A percentile compares a stretch with the other conserved stretches of the same genome.
phyloP scores from a whole-genome alignment of 352 stramenopile genomes.

The Globisporangium perplexum region DNA sequence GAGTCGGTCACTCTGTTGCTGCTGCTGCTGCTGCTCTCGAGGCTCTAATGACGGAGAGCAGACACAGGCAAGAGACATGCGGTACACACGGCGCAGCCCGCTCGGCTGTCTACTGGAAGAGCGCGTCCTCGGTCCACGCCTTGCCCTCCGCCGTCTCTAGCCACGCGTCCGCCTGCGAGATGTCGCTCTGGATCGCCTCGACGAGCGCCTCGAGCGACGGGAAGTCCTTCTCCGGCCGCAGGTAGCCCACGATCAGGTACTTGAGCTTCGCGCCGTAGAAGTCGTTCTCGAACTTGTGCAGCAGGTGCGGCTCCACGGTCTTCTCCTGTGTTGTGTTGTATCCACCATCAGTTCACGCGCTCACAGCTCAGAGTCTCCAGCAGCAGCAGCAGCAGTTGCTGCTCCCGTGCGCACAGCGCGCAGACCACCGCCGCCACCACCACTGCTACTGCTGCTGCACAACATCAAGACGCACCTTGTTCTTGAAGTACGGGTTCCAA shows the following conservation, averaged over 20 bases:
- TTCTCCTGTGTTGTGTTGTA: slow-evolving; percentile 78
- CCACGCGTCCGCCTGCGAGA: slow-evolving; percentile 62
- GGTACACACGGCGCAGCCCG: neutral
- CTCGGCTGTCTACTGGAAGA: slow-evolving; percentile 26
- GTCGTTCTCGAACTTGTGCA: slow-evolving; percentile 91
- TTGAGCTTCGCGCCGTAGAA: slow-evolving; percentile 95
- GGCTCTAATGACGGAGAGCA: neutral
- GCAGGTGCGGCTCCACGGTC: slow-evolving; percentile 95
- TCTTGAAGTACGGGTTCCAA: slow-evolving; percentile 94
- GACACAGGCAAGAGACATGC: neutral
- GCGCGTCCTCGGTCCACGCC: slow-evolving; percentile 32
- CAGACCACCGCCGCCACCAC: too few relatives aligned
- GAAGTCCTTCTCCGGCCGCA: slow-evolving; percentile 94
- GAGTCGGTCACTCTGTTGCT: too few relatives aligned
- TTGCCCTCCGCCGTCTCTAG: slow-evolving; percentile 52
- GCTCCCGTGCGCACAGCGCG: neutral
- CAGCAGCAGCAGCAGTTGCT: slow-evolving; percentile 7
- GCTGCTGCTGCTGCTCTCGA: neutral
- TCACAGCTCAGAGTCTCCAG: neutral
- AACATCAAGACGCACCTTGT: slow-evolving; percentile 67
- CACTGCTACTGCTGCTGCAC: too few relatives aligned
- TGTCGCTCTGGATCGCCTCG: slow-evolving; percentile 88
- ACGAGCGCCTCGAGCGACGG: slow-evolving; percentile 91
- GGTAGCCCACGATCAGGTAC: slow-evolving; percentile 90
- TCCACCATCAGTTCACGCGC: too few relatives aligned